These are phyloP conservation scores for Hypoxylon lienhwacheense DNA, from an alignment of 495 filamentous ascomycete genomes.

Conservation along the genomic window DNA sequence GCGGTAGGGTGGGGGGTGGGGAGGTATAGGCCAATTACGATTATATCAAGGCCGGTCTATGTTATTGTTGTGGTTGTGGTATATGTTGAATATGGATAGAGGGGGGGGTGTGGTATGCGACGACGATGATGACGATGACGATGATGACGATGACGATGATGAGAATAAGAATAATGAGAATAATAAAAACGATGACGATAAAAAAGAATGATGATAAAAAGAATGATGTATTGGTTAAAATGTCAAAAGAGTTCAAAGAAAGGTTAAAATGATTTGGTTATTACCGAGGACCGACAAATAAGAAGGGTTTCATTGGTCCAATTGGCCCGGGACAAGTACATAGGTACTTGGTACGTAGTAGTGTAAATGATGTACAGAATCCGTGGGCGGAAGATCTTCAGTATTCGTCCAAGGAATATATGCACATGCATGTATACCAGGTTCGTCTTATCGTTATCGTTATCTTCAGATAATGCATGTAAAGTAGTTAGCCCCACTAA, in stretches of 20 bases:
- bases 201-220: conserved; percentile 21
- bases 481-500: conserved; percentile 22
- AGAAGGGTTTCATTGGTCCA: conserved; percentile 26
- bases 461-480: background rate
- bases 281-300: conserved; percentile 32
- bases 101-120: background rate
- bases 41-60: too few species aligned
- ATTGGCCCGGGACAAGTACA: conserved; percentile 16
- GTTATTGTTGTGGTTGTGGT: too few species aligned
- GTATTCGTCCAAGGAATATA: too few species aligned
- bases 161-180: too few species aligned
- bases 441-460: background rate
- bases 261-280: too few species aligned
- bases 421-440: background rate
- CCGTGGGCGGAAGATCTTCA: too few species aligned
- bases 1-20: background rate
- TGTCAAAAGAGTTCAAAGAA: background rate
- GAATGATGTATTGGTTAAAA: background rate
- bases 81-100: conserved; percentile 7
- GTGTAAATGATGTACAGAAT: too few species aligned
- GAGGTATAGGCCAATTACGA: too few species aligned
- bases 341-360: too few species aligned
- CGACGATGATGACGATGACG: too few species aligned
- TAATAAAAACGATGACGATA: background rate
- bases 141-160: too few species aligned